Evolutionary conservation across 441 rosid species (phyloP).

Genomic region (Cnidoscolus chayamansa): DNA sequence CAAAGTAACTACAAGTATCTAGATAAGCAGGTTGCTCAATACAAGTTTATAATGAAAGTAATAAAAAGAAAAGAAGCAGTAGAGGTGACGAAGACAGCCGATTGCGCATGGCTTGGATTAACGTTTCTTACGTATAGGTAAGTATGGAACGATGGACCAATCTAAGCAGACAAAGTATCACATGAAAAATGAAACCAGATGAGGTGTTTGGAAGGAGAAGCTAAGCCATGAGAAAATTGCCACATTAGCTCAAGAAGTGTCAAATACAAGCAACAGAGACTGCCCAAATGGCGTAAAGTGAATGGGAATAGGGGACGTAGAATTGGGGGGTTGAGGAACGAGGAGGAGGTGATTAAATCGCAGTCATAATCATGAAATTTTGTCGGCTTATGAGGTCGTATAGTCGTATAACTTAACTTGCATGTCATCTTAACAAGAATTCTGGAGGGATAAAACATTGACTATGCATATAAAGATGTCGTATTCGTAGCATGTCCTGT

Average conservation of each 20-base stretch:
- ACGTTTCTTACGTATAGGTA: slow-evolving; percentile 17
- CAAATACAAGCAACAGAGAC: slow-evolving; percentile 5
- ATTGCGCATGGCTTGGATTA: background rate
- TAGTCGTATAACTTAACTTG: too few relatives aligned
- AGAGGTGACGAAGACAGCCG: too few relatives aligned
- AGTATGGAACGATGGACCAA: background rate
- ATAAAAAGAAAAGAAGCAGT: too few relatives aligned
- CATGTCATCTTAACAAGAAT: too few relatives aligned
- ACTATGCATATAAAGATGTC: too few relatives aligned
- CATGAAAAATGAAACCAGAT: background rate
- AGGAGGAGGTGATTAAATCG: slow-evolving; percentile 7
- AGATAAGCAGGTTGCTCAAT: too few relatives aligned
- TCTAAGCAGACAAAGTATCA: background rate
- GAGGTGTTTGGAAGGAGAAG: too few relatives aligned
- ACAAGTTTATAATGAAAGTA: too few relatives aligned
- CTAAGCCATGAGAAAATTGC: background rate
- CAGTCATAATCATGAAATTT: background rate
- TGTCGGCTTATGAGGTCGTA: background rate
- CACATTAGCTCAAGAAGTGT: slow-evolving; percentile 5
- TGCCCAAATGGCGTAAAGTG: background rate
- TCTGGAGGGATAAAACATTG: too few relatives aligned
- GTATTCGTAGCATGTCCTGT: too few relatives aligned
- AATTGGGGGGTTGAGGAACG: background rate
- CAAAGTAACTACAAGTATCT: too few relatives aligned
- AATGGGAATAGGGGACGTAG: background rate